These are phyloP conservation scores for Verticillium longisporum DNA, from an alignment of 2,329 filamentous ascomycete genomes.

Conservation along the genomic window DNA sequence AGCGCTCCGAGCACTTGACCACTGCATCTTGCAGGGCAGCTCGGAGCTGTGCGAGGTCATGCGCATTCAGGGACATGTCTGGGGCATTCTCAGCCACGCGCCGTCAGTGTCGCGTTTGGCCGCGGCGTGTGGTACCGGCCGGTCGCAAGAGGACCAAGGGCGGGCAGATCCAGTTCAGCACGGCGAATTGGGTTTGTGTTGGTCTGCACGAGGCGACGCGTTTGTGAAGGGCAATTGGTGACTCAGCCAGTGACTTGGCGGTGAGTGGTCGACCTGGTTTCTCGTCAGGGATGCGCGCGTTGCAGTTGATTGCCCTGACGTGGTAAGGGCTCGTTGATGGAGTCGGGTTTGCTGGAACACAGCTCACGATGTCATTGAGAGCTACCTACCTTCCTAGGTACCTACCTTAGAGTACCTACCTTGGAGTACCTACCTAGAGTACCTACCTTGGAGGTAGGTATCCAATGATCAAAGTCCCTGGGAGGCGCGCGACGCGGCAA, in stretches of 20 bases:
- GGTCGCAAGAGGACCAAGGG: not conserved
- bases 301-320: not conserved
- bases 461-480: not conserved
- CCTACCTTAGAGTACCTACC: too few relatives aligned
- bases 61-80: constrained; percentile 46
- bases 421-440: too few relatives aligned
- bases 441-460: too few relatives aligned
- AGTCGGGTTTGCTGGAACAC: not conserved
- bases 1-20: constrained; percentile 86
- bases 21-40: constrained; percentile 76
- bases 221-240: not conserved
- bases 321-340: not conserved
- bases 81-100: constrained; percentile 5
- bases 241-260: not conserved
- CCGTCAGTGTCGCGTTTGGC: not conserved
- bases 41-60: constrained; percentile 59
- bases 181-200: not conserved
- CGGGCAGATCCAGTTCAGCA: not conserved
- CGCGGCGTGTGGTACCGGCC: not conserved
- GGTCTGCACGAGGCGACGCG: not conserved
- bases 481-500: not conserved
- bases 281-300: not conserved
- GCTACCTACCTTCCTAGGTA: not conserved
- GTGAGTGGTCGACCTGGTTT: not conserved
- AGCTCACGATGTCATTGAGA: not conserved